Percentiles rank a stretch among this genome's conserved stretches.
phyloP scores from a whole-genome alignment of 2,329 filamentous ascomycete species.

The Botryotinia narcissicola region DNA sequence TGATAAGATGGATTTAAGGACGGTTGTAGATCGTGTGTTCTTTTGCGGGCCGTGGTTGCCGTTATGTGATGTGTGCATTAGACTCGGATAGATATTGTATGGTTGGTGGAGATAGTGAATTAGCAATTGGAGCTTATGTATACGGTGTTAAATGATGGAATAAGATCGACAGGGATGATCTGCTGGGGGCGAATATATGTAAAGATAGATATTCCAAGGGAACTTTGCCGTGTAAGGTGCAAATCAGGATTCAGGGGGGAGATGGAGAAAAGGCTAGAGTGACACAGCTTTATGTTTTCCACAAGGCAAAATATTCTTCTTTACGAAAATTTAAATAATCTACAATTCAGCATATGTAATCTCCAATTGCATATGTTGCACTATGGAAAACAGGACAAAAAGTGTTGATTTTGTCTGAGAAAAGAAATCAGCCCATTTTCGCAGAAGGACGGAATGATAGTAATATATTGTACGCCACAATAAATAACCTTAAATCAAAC shows the following conservation, averaged over 20 bases:
- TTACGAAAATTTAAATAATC: background rate
- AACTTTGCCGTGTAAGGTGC: background rate
- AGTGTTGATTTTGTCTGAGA: background rate
- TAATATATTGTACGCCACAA: background rate
- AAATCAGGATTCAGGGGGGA: background rate
- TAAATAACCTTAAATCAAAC: conserved; percentile 3
- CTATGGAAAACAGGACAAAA: background rate
- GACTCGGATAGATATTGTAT: background rate
- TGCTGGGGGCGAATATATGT: background rate
- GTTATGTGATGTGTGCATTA: background rate
- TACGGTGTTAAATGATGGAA: background rate
- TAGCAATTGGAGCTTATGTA: background rate
- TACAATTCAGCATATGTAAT: background rate
- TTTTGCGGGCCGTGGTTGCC: background rate
- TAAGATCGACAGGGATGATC: background rate
- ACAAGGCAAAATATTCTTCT: background rate
- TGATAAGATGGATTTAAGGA: background rate
- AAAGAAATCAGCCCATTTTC: background rate
- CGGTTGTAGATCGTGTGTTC: background rate
- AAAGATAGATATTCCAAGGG: background rate
- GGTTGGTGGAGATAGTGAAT: background rate
- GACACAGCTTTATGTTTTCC: background rate
- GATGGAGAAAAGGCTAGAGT: background rate
- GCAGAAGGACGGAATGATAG: background rate
- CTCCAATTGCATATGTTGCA: background rate